Evolutionary conservation across 2,329 filamentous ascomycete species (phyloP).

Genomic region (Sporothrix curviconia): DNA sequence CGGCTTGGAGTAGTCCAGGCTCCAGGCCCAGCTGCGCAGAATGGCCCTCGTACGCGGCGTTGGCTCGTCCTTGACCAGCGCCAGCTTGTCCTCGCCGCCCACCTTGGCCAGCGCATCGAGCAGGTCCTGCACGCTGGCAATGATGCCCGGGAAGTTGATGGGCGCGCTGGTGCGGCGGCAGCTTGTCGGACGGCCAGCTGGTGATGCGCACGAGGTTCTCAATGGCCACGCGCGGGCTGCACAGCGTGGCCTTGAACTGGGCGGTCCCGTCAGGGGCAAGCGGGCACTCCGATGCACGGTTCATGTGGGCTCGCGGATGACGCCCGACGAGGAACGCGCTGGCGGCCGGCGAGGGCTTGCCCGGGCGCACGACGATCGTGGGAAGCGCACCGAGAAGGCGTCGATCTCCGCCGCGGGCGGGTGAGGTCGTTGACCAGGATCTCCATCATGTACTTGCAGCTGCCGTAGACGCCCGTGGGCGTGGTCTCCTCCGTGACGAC

Average conservation of each 20-base stretch:
- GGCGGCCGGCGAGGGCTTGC: slow-evolving; percentile 54
- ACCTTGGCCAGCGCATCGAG: slow-evolving; percentile 50
- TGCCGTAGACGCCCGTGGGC: slow-evolving; percentile 56
- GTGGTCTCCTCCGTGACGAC: slow-evolving; percentile 44
- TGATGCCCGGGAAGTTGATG: slow-evolving; percentile 52
- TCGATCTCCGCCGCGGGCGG: slow-evolving; percentile 51
- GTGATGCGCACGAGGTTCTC: slow-evolving; percentile 46
- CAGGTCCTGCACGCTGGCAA: slow-evolving; percentile 53
- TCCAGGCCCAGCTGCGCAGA: slow-evolving; percentile 53
- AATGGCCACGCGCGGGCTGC: slow-evolving; percentile 45
- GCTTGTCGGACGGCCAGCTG: slow-evolving; percentile 31
- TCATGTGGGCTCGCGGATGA: slow-evolving; percentile 58
- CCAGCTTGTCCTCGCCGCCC: slow-evolving; percentile 48
- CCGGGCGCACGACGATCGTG: slow-evolving; percentile 55
- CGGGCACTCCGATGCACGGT: slow-evolving; percentile 44
- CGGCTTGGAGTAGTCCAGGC: slow-evolving; percentile 47
- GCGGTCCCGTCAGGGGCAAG: slow-evolving; percentile 46
- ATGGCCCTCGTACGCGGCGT: slow-evolving; percentile 50
- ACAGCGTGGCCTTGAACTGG: slow-evolving; percentile 47
- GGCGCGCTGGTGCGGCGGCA: slow-evolving; percentile 43
- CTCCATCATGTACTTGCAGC: slow-evolving; percentile 58
- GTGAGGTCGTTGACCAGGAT: slow-evolving; percentile 58
- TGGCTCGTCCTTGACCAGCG: slow-evolving; percentile 47
- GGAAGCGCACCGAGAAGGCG: slow-evolving; percentile 52
- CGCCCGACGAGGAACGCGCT: slow-evolving; percentile 57